phyloP scores from a whole-genome alignment of 1,284 basidiomycete genomes.

The Macrocystidia cucumis region DNA sequence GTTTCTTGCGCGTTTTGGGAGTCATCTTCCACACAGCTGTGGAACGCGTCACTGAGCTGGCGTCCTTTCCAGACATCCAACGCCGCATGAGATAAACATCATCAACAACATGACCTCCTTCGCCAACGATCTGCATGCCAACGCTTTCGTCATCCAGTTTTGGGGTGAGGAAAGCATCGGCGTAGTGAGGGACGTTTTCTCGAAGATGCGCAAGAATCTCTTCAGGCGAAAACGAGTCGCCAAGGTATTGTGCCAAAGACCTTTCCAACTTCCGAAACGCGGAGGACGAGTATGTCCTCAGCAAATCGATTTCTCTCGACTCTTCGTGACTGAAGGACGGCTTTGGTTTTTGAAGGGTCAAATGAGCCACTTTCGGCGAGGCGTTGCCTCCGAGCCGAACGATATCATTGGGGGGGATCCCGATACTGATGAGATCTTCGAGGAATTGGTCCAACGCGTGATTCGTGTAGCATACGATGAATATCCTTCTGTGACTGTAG shows the following conservation, averaged over 20 bases:
- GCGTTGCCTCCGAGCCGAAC: conserved; percentile 50
- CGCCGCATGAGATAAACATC: conserved; percentile 34
- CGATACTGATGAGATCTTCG: conserved; percentile 48
- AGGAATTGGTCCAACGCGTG: conserved; percentile 61
- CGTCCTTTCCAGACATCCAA: conserved; percentile 35
- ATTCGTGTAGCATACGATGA: conserved; percentile 61
- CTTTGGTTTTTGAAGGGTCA: conserved; percentile 31
- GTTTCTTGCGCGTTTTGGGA: conserved; percentile 18
- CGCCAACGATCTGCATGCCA: conserved; percentile 35
- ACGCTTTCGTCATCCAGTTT: no score
- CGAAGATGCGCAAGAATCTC: no score
- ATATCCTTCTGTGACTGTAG: conserved; percentile 33
- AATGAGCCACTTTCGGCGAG: conserved; percentile 31
- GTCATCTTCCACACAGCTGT: conserved; percentile 50
- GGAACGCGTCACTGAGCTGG: no score
- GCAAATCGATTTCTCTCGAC: no score
- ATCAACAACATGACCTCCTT: conserved; percentile 24
- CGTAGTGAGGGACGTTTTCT: no score
- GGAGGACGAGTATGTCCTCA: no score
- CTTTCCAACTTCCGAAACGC: no score
- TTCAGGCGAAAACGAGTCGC: no score
- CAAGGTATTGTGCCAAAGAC: no score
- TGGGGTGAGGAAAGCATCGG: no score
- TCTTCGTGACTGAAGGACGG: no score
- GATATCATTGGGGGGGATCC: conserved; percentile 38